A percentile compares a stretch with the other conserved stretches of the same genome.
phyloP scores from a whole-genome alignment of 805 yeast genomes.

The Pichia nanzhaoensis region DNA sequence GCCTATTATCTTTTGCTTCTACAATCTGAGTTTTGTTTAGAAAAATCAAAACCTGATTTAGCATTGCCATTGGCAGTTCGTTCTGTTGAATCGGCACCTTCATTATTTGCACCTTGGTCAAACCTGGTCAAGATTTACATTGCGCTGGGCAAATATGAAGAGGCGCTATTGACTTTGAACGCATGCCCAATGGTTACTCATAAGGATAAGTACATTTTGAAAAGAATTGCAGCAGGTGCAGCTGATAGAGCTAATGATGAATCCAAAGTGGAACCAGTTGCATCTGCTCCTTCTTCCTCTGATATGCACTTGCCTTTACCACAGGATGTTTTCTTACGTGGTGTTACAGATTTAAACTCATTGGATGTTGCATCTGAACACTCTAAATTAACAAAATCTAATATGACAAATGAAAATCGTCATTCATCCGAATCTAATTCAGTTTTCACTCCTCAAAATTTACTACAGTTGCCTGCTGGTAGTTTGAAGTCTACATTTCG shows the following conservation, averaged over 20 bases:
- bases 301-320: conserved; percentile 73
- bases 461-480: conserved; percentile 61
- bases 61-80: conserved; percentile 54
- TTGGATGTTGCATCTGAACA: conserved; percentile 61
- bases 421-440: neutral
- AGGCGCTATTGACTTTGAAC: conserved; percentile 64
- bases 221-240: conserved; percentile 35
- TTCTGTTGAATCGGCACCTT: conserved; percentile 67
- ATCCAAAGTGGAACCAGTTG: neutral
- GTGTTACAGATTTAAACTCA: conserved; percentile 62
- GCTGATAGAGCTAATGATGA: neutral
- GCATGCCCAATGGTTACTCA: conserved; percentile 78
- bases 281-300: conserved; percentile 34
- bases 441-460: conserved; percentile 32
- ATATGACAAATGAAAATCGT: neutral
- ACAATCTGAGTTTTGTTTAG: conserved; percentile 52
- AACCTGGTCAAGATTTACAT: conserved; percentile 58
- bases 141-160: conserved; percentile 56
- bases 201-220: conserved; percentile 57
- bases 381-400: conserved; percentile 38
- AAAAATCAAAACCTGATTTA: conserved; percentile 45
- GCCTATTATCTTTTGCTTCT: conserved; percentile 48
- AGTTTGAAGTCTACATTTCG: conserved; percentile 55
- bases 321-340: conserved; percentile 61
- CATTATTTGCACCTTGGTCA: conserved; percentile 72